These are phyloP conservation scores for Xerocomellus chrysenteron DNA, from an alignment of 768 basidiomycete species.

Conservation along the genomic window DNA sequence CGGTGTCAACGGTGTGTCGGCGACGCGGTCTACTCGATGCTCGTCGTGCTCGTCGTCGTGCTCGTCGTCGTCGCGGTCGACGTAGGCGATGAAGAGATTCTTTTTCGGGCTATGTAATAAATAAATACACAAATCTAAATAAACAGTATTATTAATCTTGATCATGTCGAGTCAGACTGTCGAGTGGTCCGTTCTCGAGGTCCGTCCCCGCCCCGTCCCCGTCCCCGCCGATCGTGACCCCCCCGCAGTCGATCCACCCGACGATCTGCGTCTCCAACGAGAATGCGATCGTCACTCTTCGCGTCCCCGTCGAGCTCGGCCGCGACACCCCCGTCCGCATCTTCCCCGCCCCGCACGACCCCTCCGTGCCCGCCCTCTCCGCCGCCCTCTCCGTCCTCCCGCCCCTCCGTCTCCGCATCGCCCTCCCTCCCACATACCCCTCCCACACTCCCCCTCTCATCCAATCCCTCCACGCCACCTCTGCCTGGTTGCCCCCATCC, in stretches of 20 bases:
- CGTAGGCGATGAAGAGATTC: slow-evolving; percentile 14
- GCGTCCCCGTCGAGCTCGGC: slow-evolving; percentile 65
- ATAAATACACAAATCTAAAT: neutral
- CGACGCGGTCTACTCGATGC: slow-evolving; percentile 20
- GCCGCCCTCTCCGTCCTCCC: slow-evolving; percentile 55
- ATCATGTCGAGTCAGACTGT: slow-evolving; percentile 2
- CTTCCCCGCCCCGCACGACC: slow-evolving; percentile 13
- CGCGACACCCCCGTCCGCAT: slow-evolving; percentile 41
- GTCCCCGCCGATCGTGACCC: slow-evolving; percentile 4
- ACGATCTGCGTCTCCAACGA: slow-evolving; percentile 55
- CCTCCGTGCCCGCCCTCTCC: neutral
- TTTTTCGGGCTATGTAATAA: slow-evolving; percentile 18
- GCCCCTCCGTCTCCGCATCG: slow-evolving; percentile 57
- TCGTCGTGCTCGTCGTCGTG: slow-evolving; percentile 20
- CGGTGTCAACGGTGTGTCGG: slow-evolving; percentile 5
- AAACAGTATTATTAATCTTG: slow-evolving; percentile 5
- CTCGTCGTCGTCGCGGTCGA: slow-evolving; percentile 17
- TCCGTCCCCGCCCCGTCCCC: slow-evolving; percentile 9
- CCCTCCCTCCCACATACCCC: slow-evolving; percentile 58
- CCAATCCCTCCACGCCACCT: slow-evolving; percentile 51
- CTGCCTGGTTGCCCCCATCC: slow-evolving; percentile 54
- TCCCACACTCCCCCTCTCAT: slow-evolving; percentile 51
- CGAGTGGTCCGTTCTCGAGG: slow-evolving; percentile 28
- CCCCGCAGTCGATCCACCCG: slow-evolving; percentile 70
- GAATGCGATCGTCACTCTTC: slow-evolving; percentile 33